Evolutionary conservation across 495 filamentous ascomycete genomes (phyloP), one percentile per base, ranked within the genome.

Genomic region (Lasiosphaeria ovina): DNA sequence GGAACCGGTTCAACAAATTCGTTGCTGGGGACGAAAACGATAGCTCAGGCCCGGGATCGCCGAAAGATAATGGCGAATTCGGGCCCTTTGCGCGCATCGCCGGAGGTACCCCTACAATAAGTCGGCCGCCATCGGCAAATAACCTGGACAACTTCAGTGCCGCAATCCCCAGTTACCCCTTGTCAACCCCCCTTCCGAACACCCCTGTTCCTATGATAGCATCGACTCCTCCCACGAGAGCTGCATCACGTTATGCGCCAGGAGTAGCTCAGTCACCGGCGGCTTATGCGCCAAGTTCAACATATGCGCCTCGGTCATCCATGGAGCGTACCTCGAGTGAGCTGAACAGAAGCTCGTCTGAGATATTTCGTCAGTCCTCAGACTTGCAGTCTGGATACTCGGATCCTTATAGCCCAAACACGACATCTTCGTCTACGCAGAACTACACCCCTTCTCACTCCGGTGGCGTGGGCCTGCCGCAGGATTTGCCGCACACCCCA

Each of bases 1-100:
- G 89, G 86, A 89, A 86, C 54, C 90, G 86, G 35, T 96, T 99
- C 76, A 97, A 89, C 69, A 96, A 89, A 60, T 98, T 98, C 66
- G 90, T 99, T 54, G 88, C 89, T 56, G 95, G 95, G 5, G 93
- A 97, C 55, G 93, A 98, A 33, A 85, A 84, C 53, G 83, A 85
- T 5, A 76, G 75, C 44, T 78, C 76, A 31, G 85, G 83, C 3
- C 83, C 80, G 31, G 84, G 82, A 11, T 83, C 88, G 38, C 76
- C 76, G 31, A 83, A 81, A 52, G 85, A 77, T 33, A 77, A 72
- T 35, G 84, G 80, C 24, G 89, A 90, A 36, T 68, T 79, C 24
- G 91, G 93, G 1, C 93, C 91, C 0, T 98, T 97, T 70, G 85
- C 88, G 35, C 88, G 86, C 52, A 80, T 97, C 48, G 80, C 89